Evolutionary conservation across 2,329 filamentous ascomycete genomes (phyloP).

Genomic region (Pseudopithomyces chartarum): DNA sequence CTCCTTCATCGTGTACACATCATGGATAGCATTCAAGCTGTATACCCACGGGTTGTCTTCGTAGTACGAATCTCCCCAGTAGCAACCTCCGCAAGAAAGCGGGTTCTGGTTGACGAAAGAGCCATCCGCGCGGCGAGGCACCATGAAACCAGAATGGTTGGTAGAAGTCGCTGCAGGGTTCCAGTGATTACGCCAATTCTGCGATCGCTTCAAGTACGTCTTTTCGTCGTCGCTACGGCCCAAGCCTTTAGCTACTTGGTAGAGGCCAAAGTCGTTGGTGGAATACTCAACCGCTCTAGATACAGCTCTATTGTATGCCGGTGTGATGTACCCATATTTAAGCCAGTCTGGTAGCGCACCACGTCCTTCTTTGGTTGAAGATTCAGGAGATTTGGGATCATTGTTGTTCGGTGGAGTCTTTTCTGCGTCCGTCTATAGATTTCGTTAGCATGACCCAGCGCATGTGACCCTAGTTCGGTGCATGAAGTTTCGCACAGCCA

Average conservation of each 20-base stretch:
- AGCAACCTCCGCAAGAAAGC: conserved; percentile 65
- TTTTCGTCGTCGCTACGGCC: conserved; percentile 56
- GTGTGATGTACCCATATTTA: conserved; percentile 67
- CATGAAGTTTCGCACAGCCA: no score
- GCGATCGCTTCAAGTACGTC: conserved; percentile 66
- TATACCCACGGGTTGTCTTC: conserved; percentile 69
- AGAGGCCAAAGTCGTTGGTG: conserved; percentile 70
- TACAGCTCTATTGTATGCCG: conserved; percentile 64
- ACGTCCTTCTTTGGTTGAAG: conserved; percentile 69
- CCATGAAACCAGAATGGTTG: conserved; percentile 69
- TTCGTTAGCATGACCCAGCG: neutral
- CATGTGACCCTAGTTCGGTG: no score
- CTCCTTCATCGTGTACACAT: conserved; percentile 61
- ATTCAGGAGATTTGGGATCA: conserved; percentile 59
- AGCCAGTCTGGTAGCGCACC: conserved; percentile 74
- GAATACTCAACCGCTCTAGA: conserved; percentile 71
- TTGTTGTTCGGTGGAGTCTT: conserved; percentile 63
- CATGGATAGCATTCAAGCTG: conserved; percentile 71
- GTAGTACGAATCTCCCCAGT: conserved; percentile 68
- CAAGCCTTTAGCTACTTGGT: conserved; percentile 67
- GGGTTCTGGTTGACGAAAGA: conserved; percentile 57
- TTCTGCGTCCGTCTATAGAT: conserved; percentile 66
- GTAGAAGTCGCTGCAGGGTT: conserved; percentile 62
- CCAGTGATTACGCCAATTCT: conserved; percentile 76
- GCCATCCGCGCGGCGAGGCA: conserved; percentile 59